Evolutionary conservation across 257 asterid species (phyloP).

Genomic region (Verbena officinalis): DNA sequence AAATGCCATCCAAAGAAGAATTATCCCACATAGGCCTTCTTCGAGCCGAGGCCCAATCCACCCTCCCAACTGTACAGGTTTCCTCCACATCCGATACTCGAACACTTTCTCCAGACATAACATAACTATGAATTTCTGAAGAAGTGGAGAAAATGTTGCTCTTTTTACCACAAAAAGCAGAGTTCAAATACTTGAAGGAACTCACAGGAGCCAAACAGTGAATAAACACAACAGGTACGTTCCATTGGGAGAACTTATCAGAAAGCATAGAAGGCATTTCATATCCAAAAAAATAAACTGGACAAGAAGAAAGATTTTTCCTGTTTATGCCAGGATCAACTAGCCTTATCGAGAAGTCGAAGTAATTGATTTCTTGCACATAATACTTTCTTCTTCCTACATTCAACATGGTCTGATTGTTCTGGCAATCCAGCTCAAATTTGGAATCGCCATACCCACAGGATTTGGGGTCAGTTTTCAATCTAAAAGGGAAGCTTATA

Average conservation of each 20-base stretch:
- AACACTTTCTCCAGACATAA: constrained; percentile 20
- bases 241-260: not conserved
- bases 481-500: constrained; percentile 47
- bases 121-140: constrained; percentile 37
- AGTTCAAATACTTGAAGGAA: constrained; percentile 30
- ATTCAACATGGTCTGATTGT: constrained; percentile 39
- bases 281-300: constrained; percentile 23
- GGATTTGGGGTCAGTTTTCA: constrained; percentile 27
- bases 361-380: constrained; percentile 47
- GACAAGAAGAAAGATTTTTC: constrained; percentile 43
- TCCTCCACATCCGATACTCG: constrained; percentile 43
- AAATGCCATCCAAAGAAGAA: constrained; percentile 40
- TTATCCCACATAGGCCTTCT: constrained; percentile 22
- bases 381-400: constrained; percentile 25
- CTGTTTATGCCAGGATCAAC: constrained; percentile 41
- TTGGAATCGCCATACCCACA: constrained; percentile 43
- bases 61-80: constrained; percentile 40
- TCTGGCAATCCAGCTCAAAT: constrained; percentile 40
- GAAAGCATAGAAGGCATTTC: constrained; percentile 32
- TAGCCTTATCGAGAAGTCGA: constrained; percentile 33
- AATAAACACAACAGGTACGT: constrained; percentile 29
- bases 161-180: constrained; percentile 48
- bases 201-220: constrained; percentile 39
- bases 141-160: constrained; percentile 32
- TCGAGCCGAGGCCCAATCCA: constrained; percentile 22